Base-by-base conservation (phyloP, 1,139 yeast genomes). In the Meyerozyma carpophila region DNA sequence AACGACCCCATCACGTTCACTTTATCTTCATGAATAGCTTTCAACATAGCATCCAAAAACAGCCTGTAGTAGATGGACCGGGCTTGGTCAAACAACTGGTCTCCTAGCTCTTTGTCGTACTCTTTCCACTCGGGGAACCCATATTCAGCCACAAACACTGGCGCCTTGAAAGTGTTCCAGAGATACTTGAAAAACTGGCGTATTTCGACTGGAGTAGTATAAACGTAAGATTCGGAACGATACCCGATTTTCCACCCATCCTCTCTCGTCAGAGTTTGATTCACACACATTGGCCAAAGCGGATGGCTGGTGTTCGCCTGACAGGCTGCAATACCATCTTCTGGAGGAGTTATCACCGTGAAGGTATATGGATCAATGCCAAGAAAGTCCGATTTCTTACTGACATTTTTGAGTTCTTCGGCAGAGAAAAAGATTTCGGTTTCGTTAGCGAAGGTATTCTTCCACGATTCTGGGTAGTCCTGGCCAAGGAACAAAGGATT, bases 311-410 rank as follows among this genome's bases (percentile, higher is more conserved):
- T n/a, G 37, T 57, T 49, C 25, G 44, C 45, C 38, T 47, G 55
- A 44, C 63, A 49, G 9, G 53, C 50, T 29, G 50, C 53, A 40
- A 55, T 43, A 41, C 62, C 53, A 32, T 55, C 54, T 32, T 49
- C 48, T 13, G 64, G 59, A 9, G 60, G 56, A 21, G 54, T 48
- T n/a, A 51, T 48, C 10, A 51, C 45, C n/a, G 47, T 47, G 29
- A 63, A 61, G n/a, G 69, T 63, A 47, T 66, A 66, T 11, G 65
- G 62, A 43, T 66, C 70, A 52, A 66, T 55, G 26, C 70, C 70
- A 39, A 63, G 61, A 52, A 62, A 66, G 43, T 66, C 72, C 5
- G 59, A 43, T 1, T 63, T 55, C 14, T 54, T 55, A 5, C 53
- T 44, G 25, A 64, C 53, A 14, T 50, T 45, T 26, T 44, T 18